phyloP scores from a whole-genome alignment of 2,329 filamentous ascomycete species.

The Penicillium vulpinum region DNA sequence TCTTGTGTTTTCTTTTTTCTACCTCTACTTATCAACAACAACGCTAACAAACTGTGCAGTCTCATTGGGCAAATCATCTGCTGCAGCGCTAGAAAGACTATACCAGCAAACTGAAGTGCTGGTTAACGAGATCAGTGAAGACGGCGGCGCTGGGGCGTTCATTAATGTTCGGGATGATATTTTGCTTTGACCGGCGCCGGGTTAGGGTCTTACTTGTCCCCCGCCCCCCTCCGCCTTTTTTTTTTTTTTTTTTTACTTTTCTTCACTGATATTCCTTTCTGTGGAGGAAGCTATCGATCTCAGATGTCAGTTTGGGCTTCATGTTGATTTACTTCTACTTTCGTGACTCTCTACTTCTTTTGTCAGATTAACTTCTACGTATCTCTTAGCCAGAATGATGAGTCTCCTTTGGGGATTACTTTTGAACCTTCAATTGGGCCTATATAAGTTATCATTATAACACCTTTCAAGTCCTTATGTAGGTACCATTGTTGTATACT shows the following conservation, averaged over 20 bases:
- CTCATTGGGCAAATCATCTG: constrained; percentile 84
- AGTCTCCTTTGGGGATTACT: neutral
- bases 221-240: too few relatives aligned
- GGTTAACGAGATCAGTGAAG: constrained; percentile 76
- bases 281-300: neutral
- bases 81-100: constrained; percentile 78
- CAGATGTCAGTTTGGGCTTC: neutral
- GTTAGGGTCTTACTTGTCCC: neutral
- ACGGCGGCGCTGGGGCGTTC: constrained; percentile 79
- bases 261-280: neutral
- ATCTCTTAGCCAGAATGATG: constrained; percentile 5
- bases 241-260: neutral
- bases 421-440: neutral
- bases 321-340: neutral
- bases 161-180: constrained; percentile 65
- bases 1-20: constrained; percentile 1
- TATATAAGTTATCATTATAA: neutral
- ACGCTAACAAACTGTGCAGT: constrained; percentile 53
- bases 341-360: neutral
- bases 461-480: neutral
- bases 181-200: constrained; percentile 32
- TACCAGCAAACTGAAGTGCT: constrained; percentile 84
- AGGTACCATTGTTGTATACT: neutral
- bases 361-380: neutral
- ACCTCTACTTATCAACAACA: neutral